Percentiles rank a stretch among this genome's conserved stretches.
Conservation (phyloP, 75 land plant species). For the Larix kaempferi region DNA sequence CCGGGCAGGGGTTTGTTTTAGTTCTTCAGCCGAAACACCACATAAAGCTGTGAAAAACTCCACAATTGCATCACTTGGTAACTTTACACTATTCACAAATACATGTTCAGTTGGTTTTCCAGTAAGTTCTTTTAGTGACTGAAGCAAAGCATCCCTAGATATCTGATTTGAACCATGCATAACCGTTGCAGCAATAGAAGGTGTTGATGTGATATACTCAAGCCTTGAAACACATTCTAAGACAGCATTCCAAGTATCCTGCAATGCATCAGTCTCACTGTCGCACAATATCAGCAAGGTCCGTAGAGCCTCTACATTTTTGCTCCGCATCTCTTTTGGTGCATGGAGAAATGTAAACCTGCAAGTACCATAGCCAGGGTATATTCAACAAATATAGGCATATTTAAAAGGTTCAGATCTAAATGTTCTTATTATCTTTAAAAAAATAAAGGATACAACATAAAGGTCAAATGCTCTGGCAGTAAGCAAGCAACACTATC, state of each 20-base stretch:
- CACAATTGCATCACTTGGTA: constrained; percentile 91
- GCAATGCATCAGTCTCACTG: constrained; percentile 65
- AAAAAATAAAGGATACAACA: not conserved
- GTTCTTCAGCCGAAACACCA: constrained; percentile 93
- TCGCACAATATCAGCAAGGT: constrained; percentile 72
- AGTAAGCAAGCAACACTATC: not conserved
- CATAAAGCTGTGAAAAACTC: constrained; percentile 93
- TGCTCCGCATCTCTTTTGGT: constrained; percentile 91
- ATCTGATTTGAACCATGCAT: constrained; percentile 91
- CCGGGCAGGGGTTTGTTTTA: constrained; percentile 91
- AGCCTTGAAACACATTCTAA: constrained; percentile 96
- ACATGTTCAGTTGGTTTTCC: constrained; percentile 97
- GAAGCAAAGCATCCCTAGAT: constrained; percentile 85
- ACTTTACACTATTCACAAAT: constrained; percentile 82
- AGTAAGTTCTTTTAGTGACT: constrained; percentile 74
- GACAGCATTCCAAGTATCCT: constrained; percentile 97
- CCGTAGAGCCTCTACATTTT: constrained; percentile 92
- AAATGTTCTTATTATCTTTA: not conserved
- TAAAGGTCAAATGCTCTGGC: not conserved
- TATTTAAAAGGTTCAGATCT: not conserved
- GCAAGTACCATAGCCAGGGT: constrained; percentile 6
- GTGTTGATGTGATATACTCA: constrained; percentile 77
- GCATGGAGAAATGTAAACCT: constrained; percentile 95
- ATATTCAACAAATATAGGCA: not conserved
- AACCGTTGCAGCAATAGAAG: constrained; percentile 69